These are phyloP conservation scores for Cercospora sojina DNA, from an alignment of 2,329 filamentous ascomycete genomes.

Conservation along the genomic window DNA sequence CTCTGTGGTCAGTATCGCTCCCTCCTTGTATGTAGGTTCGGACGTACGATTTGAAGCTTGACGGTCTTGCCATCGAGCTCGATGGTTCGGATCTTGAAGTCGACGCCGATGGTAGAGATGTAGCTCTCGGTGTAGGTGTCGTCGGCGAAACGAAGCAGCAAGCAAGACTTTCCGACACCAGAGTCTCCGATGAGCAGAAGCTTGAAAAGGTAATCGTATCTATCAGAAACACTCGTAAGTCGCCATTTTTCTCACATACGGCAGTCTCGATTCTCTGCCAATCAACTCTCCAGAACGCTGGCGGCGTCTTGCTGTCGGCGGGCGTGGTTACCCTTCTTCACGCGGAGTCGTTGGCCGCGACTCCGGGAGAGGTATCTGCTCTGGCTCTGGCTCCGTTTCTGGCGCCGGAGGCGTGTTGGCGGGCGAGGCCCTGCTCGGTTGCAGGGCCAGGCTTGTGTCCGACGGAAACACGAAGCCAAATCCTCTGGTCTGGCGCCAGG, in stretches of 20 bases:
- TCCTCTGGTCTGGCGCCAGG: background rate
- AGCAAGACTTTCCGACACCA: constrained; percentile 99
- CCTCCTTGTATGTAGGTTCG: background rate
- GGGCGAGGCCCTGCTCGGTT: background rate
- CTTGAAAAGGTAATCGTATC: constrained; percentile 99
- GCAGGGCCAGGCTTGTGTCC: background rate
- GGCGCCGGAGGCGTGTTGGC: background rate
- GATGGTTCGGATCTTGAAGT: constrained; percentile 99
- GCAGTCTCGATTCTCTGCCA: background rate
- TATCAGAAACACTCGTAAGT: constrained; percentile 42
- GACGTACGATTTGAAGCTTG: constrained; percentile 94
- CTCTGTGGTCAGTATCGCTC: constrained; percentile 19
- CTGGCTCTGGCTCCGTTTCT: background rate
- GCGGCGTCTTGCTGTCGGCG: background rate
- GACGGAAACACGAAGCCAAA: constrained; percentile 1
- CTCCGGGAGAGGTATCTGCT: background rate
- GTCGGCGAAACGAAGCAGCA: constrained; percentile 96
- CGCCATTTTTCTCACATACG: background rate
- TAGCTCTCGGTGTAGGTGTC: constrained; percentile 99
- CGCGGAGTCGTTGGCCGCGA: background rate
- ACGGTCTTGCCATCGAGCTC: constrained; percentile 99
- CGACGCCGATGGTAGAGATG: constrained; percentile 99
- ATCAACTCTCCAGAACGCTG: background rate
- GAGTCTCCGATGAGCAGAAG: constrained; percentile 99
- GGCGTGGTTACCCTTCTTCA: background rate